Conservation (phyloP, 257 asterid species). For the Cynanchum wilfordii region DNA sequence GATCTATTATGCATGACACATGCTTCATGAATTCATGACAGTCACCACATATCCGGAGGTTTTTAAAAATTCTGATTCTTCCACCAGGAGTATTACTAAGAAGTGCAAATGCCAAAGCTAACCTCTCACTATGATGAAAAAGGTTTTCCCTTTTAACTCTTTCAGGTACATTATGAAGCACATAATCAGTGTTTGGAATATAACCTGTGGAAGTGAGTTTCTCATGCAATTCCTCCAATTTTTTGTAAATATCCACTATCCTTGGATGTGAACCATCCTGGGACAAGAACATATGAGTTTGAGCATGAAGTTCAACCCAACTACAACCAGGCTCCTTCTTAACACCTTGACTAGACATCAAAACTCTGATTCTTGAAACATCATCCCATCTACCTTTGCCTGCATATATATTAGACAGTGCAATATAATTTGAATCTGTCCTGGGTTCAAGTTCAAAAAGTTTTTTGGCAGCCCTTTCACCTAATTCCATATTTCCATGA, state of each 20-base stretch:
- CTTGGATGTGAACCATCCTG: constrained; percentile 69
- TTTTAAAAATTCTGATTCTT: constrained; percentile 68
- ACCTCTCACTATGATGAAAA: constrained; percentile 75
- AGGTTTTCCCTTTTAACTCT: constrained; percentile 50
- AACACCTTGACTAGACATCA: constrained; percentile 54
- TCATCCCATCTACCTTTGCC: constrained; percentile 68
- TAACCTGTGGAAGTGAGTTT: constrained; percentile 49
- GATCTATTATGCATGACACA: constrained; percentile 40
- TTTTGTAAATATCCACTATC: constrained; percentile 40
- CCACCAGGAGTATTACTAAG: constrained; percentile 32
- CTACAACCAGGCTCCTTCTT: constrained; percentile 92
- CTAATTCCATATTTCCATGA: constrained; percentile 70
- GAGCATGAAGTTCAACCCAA: constrained; percentile 66
- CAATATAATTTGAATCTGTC: constrained; percentile 54
- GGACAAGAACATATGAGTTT: constrained; percentile 66
- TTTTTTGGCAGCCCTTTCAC: constrained; percentile 63
- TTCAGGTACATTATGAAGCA: constrained; percentile 54
- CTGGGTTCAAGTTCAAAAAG: constrained; percentile 54
- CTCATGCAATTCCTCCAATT: constrained; percentile 50
- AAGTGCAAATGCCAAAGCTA: constrained; percentile 76
- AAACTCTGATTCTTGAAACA: constrained; percentile 50
- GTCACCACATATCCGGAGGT: constrained; percentile 80
- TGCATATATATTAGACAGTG: constrained; percentile 73
- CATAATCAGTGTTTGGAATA: constrained; percentile 42
- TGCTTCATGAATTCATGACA: constrained; percentile 85